Conservation (phyloP, 495 filamentous ascomycete species). For the Penicillium turbatum region DNA sequence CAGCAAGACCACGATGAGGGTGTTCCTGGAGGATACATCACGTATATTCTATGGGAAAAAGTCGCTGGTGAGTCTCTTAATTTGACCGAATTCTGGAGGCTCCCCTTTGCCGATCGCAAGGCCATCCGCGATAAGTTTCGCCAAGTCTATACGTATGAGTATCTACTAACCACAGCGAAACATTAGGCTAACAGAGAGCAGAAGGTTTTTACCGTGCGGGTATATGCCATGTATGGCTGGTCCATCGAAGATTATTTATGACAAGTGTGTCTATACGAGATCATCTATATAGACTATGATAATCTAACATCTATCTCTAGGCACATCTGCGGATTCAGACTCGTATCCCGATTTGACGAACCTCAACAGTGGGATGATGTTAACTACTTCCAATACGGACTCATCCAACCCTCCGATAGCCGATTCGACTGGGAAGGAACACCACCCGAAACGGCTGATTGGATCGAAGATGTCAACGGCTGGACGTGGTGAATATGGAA, state of each 20-base stretch:
- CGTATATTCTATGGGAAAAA: constrained; percentile 7
- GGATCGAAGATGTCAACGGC: constrained; percentile 7
- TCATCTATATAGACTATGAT: background rate
- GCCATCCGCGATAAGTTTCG: constrained; percentile 8
- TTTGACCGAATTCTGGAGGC: constrained; percentile 1
- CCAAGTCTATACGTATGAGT: constrained; percentile 1
- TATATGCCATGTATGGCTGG: constrained; percentile 2
- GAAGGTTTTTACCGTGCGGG: background rate
- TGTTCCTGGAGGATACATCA: constrained; percentile 1
- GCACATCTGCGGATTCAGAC: constrained; percentile 5
- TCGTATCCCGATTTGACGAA: background rate
- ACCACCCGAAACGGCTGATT: constrained; percentile 7
- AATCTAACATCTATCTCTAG: constrained; percentile 6
- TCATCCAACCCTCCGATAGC: constrained; percentile 2
- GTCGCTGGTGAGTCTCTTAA: constrained; percentile 2
- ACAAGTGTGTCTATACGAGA: constrained; percentile 1
- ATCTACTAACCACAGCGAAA: background rate
- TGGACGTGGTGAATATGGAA: constrained; percentile 5
- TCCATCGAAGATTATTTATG: constrained; percentile 3
- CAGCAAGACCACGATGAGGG: background rate
- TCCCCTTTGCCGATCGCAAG: background rate
- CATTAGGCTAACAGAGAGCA: constrained; percentile 3
- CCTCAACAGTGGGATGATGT: background rate
- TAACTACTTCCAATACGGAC: constrained; percentile 2
- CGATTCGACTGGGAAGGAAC: constrained; percentile 4